Percentiles rank a stretch among this genome's conserved stretches.
Conservation (phyloP, 257 asterid species). For the Fraxinus quadrangulata region DNA sequence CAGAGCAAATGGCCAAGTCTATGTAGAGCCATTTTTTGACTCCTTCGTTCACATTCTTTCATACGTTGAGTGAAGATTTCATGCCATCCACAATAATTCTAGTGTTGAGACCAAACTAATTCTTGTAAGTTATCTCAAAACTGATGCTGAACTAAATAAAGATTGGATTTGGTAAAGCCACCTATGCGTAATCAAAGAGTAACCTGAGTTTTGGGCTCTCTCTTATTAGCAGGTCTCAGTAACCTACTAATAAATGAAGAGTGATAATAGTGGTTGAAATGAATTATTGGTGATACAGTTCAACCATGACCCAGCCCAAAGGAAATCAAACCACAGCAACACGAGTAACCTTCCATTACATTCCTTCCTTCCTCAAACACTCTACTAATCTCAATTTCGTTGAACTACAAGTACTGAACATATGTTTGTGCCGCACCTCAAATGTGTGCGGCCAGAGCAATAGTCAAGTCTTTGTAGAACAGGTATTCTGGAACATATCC, state of each 20-base stretch:
- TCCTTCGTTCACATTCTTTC: neutral
- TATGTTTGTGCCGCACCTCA: neutral
- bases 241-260: neutral
- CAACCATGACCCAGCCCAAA: neutral
- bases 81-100: neutral
- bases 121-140: conserved; percentile 1
- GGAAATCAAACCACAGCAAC: neutral
- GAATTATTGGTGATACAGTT: neutral
- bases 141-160: neutral
- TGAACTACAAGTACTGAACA: neutral
- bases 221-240: neutral
- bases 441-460: conserved; percentile 1
- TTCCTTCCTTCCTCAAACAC: neutral
- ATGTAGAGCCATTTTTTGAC: neutral
- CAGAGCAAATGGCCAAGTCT: neutral
- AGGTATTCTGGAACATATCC: neutral
- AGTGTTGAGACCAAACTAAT: neutral
- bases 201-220: neutral
- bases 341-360: neutral
- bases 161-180: conserved; percentile 9
- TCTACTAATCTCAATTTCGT: neutral
- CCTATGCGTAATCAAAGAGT: conserved; percentile 11
- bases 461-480: neutral
- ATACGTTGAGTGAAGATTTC: neutral
- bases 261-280: neutral